These are phyloP conservation scores for Aspergillus ochraceoroseus DNA, from an alignment of 2,329 filamentous ascomycete genomes.

Conservation along the genomic window DNA sequence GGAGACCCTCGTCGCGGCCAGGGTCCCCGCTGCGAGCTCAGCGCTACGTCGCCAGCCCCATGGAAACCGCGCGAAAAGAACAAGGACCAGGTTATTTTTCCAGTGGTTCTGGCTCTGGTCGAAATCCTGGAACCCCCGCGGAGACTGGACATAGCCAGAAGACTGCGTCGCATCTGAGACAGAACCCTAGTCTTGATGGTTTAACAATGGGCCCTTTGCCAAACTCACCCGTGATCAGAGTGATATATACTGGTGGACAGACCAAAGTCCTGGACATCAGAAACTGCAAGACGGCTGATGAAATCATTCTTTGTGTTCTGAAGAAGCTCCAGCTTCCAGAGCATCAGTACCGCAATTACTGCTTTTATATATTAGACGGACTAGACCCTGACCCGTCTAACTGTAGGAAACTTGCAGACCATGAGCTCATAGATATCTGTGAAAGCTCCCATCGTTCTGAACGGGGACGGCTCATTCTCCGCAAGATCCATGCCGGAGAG, in stretches of 20 bases:
- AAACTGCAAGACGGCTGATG: conserved; percentile 83
- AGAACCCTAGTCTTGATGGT: conserved; percentile 78
- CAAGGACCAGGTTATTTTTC: conserved; percentile 52
- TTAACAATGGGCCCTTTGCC: conserved; percentile 82
- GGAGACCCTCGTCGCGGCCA: conserved; percentile 61
- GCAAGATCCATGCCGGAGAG: conserved; percentile 87
- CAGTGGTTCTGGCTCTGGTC: conserved; percentile 50
- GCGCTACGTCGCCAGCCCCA: conserved; percentile 59
- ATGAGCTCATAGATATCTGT: conserved; percentile 85
- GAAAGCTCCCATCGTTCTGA: conserved; percentile 80
- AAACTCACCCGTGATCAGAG: conserved; percentile 82
- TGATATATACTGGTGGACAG: conserved; percentile 85
- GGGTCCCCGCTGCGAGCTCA: conserved; percentile 63
- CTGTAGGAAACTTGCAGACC: conserved; percentile 77
- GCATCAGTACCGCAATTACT: conserved; percentile 90
- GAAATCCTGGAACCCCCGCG: conserved; percentile 57
- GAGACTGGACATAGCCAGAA: conserved; percentile 59
- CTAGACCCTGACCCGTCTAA: conserved; percentile 75
- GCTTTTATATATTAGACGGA: conserved; percentile 89
- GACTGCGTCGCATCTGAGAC: conserved; percentile 67
- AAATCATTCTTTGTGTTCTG: conserved; percentile 84
- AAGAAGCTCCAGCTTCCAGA: conserved; percentile 84
- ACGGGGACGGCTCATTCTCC: conserved; percentile 80
- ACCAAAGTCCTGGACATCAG: conserved; percentile 93
- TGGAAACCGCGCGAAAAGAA: conserved; percentile 51